These are phyloP conservation scores for Geranomyces michiganensis DNA, from an alignment of 192 early-diverging fungal species.

Conservation along the genomic window DNA sequence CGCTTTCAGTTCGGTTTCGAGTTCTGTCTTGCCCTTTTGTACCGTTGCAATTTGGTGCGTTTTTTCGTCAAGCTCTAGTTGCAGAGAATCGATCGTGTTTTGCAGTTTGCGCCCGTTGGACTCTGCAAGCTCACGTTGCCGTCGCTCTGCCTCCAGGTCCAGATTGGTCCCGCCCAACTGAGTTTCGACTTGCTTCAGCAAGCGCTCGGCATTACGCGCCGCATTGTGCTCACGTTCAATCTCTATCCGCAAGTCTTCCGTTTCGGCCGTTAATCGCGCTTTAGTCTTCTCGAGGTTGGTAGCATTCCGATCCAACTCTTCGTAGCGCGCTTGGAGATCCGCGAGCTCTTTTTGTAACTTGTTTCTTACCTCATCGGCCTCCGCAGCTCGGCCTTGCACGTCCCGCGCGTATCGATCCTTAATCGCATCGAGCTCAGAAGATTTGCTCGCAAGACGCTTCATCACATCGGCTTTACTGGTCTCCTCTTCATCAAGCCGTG, in stretches of 20 bases:
- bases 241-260: conserved; percentile 76
- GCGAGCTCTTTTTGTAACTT: conserved; percentile 64
- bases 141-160: conserved; percentile 61
- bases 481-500: conserved; percentile 69
- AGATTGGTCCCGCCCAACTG: conserved; percentile 57
- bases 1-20: conserved; percentile 67
- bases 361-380: conserved; percentile 60
- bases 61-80: conserved; percentile 64
- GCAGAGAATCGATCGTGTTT: conserved; percentile 55
- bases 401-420: conserved; percentile 68
- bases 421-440: conserved; percentile 64
- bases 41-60: conserved; percentile 51
- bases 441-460: conserved; percentile 59
- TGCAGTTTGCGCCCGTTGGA: conserved; percentile 64
- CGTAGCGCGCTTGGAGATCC: conserved; percentile 65
- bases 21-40: conserved; percentile 66
- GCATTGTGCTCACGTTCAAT: conserved; percentile 74
- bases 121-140: conserved; percentile 63
- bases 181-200: conserved; percentile 61
- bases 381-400: conserved; percentile 51
- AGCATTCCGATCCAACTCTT: conserved; percentile 60
- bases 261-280: conserved; percentile 64
- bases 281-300: conserved; percentile 74
- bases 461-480: conserved; percentile 48
- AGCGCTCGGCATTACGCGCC: conserved; percentile 66